Percentiles rank a stretch among this genome's conserved stretches.
Conservation (phyloP, 2,329 filamentous ascomycete genomes). For the Fusarium armeniacum region DNA sequence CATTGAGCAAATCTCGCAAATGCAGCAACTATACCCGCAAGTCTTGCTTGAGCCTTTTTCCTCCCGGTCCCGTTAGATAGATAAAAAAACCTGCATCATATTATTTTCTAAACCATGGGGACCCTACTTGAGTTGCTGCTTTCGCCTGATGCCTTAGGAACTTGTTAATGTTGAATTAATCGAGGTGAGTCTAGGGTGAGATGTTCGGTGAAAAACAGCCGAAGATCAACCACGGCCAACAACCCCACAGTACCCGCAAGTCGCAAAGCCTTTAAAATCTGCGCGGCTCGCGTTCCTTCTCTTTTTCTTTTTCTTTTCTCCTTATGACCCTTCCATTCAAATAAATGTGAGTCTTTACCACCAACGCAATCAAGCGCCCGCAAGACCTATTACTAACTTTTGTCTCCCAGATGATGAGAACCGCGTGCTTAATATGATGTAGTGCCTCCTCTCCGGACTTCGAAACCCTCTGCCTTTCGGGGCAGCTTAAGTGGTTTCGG, state of each 20-base stretch:
- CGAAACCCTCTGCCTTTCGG: conserved; percentile 85
- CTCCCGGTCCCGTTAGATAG: no score
- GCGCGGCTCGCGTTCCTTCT: conserved; percentile 48
- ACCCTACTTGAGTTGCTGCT: neutral
- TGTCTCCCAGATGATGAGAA: conserved; percentile 94
- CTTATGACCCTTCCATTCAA: conserved; percentile 99
- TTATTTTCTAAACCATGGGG: neutral
- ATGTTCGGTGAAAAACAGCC: conserved; percentile 28
- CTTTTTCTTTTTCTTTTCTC: conserved; percentile 63
- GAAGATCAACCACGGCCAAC: conserved; percentile 47
- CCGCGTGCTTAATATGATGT: conserved; percentile 94
- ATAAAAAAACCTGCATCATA: accelerated
- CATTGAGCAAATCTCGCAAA: no score
- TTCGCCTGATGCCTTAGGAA: neutral
- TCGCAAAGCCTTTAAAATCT: conserved; percentile 56
- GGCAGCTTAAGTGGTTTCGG: conserved; percentile 85
- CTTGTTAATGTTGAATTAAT: neutral
- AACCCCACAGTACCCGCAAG: conserved; percentile 44
- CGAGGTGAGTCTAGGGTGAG: conserved; percentile 7
- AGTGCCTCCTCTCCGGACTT: conserved; percentile 74
- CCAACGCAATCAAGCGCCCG: neutral
- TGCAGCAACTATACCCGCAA: no score
- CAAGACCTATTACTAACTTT: conserved; percentile 50
- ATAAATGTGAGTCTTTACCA: conserved; percentile 79
- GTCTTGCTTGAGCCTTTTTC: no score